phyloP scores from a whole-genome alignment of 176 grass and related monocot species.

The Ensete glaucum region DNA sequence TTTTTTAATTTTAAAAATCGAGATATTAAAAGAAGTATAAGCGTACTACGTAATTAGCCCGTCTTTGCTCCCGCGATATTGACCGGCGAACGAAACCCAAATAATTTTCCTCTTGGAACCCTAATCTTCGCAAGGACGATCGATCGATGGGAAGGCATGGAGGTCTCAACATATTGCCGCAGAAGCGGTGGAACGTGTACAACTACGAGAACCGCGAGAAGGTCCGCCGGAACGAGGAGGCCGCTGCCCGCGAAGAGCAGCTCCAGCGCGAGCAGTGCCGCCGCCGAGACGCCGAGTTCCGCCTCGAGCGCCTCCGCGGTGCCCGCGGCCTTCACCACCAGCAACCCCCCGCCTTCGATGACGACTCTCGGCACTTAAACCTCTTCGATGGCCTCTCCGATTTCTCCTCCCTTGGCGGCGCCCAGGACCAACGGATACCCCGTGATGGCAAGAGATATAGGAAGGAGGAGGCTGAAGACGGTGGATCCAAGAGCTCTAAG shows the following conservation, averaged over 20 bases:
- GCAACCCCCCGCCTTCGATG: background rate
- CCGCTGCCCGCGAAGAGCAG: conserved; percentile 79
- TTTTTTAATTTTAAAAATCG: too few species aligned
- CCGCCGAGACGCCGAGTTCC: too few species aligned
- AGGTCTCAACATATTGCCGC: conserved; percentile 83
- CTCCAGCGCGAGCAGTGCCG: conserved; percentile 65
- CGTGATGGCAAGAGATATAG: conserved; percentile 26
- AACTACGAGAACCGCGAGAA: conserved; percentile 96
- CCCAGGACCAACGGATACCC: conserved; percentile 26
- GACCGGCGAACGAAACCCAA: background rate
- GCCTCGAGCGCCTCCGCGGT: conserved; percentile 52
- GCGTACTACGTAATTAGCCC: too few species aligned
- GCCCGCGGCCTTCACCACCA: conserved; percentile 34
- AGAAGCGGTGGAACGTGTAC: conserved; percentile 99
- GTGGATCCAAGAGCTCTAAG: conserved; percentile 23
- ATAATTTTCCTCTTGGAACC: background rate
- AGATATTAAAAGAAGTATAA: too few species aligned
- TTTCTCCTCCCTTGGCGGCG: conserved; percentile 50
- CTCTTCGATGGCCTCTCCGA: conserved; percentile 44
- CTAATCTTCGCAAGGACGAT: background rate
- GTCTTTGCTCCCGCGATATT: too few species aligned
- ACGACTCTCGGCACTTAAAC: conserved; percentile 55
- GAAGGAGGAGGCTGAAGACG: conserved; percentile 23
- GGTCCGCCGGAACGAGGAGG: conserved; percentile 71
- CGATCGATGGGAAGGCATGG: conserved; percentile 71